Percentiles rank a stretch among this genome's conserved stretches.
Conservation (phyloP, 345 rosid genomes). For the Kernera saxatilis region DNA sequence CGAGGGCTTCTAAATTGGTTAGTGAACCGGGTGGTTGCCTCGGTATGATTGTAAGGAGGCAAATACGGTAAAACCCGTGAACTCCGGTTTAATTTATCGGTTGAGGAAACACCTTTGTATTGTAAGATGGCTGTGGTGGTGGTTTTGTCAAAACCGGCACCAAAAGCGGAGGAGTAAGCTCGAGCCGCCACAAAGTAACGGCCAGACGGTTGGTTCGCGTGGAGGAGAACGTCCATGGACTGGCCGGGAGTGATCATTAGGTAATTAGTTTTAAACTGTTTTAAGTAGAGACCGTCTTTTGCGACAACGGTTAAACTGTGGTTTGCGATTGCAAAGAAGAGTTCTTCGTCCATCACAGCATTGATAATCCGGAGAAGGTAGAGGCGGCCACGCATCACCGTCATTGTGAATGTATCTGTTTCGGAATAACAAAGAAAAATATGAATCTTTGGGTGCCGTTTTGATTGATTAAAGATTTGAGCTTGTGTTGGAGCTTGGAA, state of each 20-base stretch:
- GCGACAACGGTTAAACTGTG: constrained; percentile 57
- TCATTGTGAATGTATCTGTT: constrained; percentile 36
- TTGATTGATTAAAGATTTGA: not conserved
- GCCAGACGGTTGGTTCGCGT: constrained; percentile 21
- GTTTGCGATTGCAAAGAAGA: constrained; percentile 56
- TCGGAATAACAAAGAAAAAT: not conserved
- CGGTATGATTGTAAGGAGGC: constrained; percentile 83
- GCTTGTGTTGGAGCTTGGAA: not conserved
- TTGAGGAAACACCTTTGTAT: constrained; percentile 44
- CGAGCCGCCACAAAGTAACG: constrained; percentile 61
- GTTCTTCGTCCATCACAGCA: constrained; percentile 64
- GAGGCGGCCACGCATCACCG: constrained; percentile 33
- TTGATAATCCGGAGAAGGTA: constrained; percentile 66
- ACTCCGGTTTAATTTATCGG: not conserved
- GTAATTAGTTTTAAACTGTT: constrained; percentile 47
- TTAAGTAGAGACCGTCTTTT: constrained; percentile 47
- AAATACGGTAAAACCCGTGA: constrained; percentile 51
- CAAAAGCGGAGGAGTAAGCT: constrained; percentile 45
- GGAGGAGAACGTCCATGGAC: constrained; percentile 43
- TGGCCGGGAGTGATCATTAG: constrained; percentile 65
- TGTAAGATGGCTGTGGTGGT: constrained; percentile 76
- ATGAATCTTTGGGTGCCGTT: not conserved
- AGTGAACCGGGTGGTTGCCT: constrained; percentile 60
- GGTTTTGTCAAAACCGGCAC: constrained; percentile 66
- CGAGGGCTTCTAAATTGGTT: constrained; percentile 42